A percentile compares a stretch with the other conserved stretches of the same genome.
These are phyloP conservation scores for Rosa multiflora DNA, from an alignment of 306 rosid species.

Conservation along the genomic window DNA sequence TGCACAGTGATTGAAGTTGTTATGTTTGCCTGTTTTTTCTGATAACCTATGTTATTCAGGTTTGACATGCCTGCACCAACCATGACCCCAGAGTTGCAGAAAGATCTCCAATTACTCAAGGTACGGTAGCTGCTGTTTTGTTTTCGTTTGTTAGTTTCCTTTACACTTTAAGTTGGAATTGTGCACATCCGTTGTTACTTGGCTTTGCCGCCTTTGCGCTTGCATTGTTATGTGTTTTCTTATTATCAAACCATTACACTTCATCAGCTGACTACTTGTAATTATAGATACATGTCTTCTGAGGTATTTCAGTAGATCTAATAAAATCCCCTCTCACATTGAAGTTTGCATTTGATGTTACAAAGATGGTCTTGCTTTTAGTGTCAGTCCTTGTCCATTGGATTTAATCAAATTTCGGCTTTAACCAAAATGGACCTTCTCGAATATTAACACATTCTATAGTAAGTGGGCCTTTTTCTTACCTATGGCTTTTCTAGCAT, in stretches of 20 bases:
- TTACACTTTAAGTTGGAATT: not conserved
- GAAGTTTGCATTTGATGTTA: not conserved
- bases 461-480: too few species aligned
- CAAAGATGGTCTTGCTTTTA: not conserved
- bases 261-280: not conserved
- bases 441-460: too few species aligned
- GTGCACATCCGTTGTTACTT: not conserved
- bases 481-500: too few species aligned
- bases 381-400: not conserved
- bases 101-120: slow-evolving; percentile 69
- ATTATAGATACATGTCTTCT: not conserved
- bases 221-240: not conserved
- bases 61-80: slow-evolving; percentile 84
- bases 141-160: not conserved
- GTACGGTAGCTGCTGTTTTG: slow-evolving; percentile 27
- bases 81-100: slow-evolving; percentile 73
- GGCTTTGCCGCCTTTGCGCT: not conserved
- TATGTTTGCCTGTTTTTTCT: not conserved
- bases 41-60: slow-evolving; percentile 39
- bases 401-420: too few species aligned
- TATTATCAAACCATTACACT: not conserved
- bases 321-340: not conserved
- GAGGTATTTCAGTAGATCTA: not conserved
- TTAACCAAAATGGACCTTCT: too few species aligned
- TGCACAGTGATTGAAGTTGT: not conserved